These are phyloP conservation scores for Immersiporthe knoxdaviesiana DNA, from an alignment of 2,329 filamentous ascomycete species.

Conservation along the genomic window DNA sequence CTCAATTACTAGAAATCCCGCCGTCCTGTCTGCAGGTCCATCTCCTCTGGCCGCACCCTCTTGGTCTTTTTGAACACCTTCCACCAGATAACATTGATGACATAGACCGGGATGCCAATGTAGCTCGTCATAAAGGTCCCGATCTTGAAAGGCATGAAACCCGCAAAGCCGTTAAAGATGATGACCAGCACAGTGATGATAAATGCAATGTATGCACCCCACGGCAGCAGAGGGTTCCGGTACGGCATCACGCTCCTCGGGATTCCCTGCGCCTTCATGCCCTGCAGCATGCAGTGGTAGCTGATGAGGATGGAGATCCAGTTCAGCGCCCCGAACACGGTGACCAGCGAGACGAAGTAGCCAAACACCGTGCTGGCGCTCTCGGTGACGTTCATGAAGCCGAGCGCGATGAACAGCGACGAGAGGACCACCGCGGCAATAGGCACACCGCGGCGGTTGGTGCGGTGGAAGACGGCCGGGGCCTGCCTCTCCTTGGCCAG, in stretches of 20 bases:
- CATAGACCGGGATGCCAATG: slow-evolving; percentile 43
- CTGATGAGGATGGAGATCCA: slow-evolving; percentile 47
- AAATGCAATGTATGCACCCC: slow-evolving; percentile 42
- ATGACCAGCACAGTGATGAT: slow-evolving; percentile 49
- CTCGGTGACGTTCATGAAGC: slow-evolving; percentile 39
- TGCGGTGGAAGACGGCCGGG: slow-evolving; percentile 40
- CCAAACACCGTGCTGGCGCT: slow-evolving; percentile 39
- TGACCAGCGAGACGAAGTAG: slow-evolving; percentile 48
- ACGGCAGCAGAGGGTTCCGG: slow-evolving; percentile 44
- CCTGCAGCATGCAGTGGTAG: slow-evolving; percentile 45
- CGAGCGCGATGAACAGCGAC: slow-evolving; percentile 42
- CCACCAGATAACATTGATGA: slow-evolving; percentile 67
- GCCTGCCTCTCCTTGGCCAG: slow-evolving; percentile 47
- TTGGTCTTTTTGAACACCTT: slow-evolving; percentile 64
- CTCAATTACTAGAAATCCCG: not conserved
- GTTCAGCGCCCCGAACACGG: slow-evolving; percentile 48
- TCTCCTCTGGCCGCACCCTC: slow-evolving; percentile 53
- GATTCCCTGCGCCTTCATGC: slow-evolving; percentile 43
- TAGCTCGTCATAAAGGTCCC: slow-evolving; percentile 66
- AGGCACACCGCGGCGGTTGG: slow-evolving; percentile 45
- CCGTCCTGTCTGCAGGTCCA: slow-evolving; percentile 49
- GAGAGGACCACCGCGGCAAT: slow-evolving; percentile 43
- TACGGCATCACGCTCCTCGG: slow-evolving; percentile 42
- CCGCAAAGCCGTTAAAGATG: slow-evolving; percentile 58
- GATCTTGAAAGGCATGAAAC: slow-evolving; percentile 52